These are phyloP conservation scores for Boletus reticuloceps DNA, from an alignment of 768 basidiomycete species.

Conservation along the genomic window DNA sequence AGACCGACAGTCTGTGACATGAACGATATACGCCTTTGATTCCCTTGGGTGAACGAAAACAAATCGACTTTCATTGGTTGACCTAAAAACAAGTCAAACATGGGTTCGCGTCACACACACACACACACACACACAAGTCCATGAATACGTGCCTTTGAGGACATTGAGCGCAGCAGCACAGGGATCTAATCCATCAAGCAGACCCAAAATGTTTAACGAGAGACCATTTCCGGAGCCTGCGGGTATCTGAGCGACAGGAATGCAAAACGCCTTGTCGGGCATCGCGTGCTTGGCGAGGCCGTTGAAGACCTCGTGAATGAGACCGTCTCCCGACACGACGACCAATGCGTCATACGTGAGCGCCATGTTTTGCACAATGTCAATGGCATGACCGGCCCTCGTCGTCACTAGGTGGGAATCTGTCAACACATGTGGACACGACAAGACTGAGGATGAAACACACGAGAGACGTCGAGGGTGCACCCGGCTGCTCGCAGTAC, in stretches of 20 bases:
- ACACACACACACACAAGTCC: neutral
- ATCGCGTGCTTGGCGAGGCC: slow-evolving; percentile 69
- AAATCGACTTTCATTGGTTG: slow-evolving; percentile 72
- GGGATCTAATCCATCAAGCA: slow-evolving; percentile 68
- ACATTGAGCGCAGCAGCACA: slow-evolving; percentile 70
- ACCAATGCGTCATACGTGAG: slow-evolving; percentile 71
- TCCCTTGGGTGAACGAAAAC: slow-evolving; percentile 70
- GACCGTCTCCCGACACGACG: slow-evolving; percentile 79
- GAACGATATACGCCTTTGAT: slow-evolving; percentile 66
- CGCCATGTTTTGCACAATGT: slow-evolving; percentile 55
- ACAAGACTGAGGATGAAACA: slow-evolving; percentile 22
- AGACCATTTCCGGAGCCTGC: slow-evolving; percentile 81
- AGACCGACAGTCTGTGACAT: slow-evolving; percentile 82
- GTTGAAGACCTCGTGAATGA: slow-evolving; percentile 81
- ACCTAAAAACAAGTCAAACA: slow-evolving; percentile 41
- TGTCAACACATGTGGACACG: neutral
- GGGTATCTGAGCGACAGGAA: slow-evolving; percentile 77
- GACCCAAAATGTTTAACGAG: slow-evolving; percentile 69
- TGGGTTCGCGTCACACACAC: neutral
- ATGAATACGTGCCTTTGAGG: slow-evolving; percentile 57
- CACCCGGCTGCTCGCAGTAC: slow-evolving; percentile 69
- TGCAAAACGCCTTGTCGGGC: slow-evolving; percentile 56
- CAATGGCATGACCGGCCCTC: slow-evolving; percentile 59
- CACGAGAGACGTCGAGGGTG: slow-evolving; percentile 59
- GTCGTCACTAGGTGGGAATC: slow-evolving; percentile 51